Conservation (phyloP, 495 filamentous ascomycete genomes). For the Podospora pseudopauciseta region DNA sequence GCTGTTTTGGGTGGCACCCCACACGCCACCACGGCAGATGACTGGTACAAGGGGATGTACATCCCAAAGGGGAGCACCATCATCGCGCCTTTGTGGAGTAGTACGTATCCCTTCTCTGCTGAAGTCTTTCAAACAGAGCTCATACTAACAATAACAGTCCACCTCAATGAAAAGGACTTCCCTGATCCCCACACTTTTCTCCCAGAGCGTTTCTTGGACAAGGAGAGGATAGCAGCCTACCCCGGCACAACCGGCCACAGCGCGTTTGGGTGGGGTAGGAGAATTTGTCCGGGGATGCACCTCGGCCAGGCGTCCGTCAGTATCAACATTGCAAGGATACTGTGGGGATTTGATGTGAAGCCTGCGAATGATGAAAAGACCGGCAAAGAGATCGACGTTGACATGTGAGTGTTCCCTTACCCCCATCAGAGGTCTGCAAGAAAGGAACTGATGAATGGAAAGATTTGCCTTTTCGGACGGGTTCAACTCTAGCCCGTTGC, state of each 20-base stretch:
- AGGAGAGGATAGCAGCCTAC: conserved; percentile 38
- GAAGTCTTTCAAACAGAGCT: neutral
- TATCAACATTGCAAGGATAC: conserved; percentile 50
- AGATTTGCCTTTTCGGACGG: conserved; percentile 51
- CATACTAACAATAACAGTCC: conserved; percentile 27
- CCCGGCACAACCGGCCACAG: conserved; percentile 53
- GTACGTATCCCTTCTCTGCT: neutral
- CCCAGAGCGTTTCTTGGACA: conserved; percentile 41
- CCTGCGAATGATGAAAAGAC: conserved; percentile 40
- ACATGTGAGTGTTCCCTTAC: conserved; percentile 34
- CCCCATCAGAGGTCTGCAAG: neutral
- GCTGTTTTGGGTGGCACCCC: conserved; percentile 53
- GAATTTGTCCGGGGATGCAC: conserved; percentile 56
- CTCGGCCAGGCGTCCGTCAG: conserved; percentile 48
- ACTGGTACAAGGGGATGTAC: conserved; percentile 51
- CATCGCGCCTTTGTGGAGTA: conserved; percentile 46
- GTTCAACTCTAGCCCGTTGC: conserved; percentile 50
- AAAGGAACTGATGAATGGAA: neutral
- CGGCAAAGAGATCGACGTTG: conserved; percentile 48
- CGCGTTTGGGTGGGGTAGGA: conserved; percentile 56
- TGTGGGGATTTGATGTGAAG: conserved; percentile 51
- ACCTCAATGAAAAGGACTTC: conserved; percentile 57
- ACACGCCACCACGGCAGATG: conserved; percentile 55
- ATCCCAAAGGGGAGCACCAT: conserved; percentile 55
- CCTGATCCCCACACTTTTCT: conserved; percentile 51